Conservation (phyloP, 2,329 filamentous ascomycete genomes). For the Colletotrichum sidae region DNA sequence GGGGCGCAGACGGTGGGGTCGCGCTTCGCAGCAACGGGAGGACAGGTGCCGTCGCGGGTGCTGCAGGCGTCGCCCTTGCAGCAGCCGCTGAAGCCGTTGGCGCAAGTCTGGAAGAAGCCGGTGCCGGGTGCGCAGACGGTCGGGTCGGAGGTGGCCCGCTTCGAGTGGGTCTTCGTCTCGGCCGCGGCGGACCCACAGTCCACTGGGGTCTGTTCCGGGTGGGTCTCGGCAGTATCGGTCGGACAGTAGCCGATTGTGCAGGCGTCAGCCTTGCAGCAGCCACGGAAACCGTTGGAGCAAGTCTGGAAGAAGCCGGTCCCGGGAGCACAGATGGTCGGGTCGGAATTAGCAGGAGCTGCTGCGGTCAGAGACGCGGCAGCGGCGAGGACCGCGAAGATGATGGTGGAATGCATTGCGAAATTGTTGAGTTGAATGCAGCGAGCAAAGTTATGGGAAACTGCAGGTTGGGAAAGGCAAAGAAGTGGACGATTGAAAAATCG, state of each 20-base stretch:
- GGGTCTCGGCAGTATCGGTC: conserved; percentile 1
- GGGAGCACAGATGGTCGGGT: conserved; percentile 20
- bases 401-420: conserved; percentile 31
- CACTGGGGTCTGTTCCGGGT: too few species aligned
- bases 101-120: conserved; percentile 34
- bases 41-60: background rate
- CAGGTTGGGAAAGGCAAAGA: background rate
- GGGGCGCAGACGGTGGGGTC: conserved; percentile 24
- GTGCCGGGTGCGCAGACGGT: conserved; percentile 28
- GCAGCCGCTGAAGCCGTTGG: conserved; percentile 35
- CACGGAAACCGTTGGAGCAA: conserved; percentile 33
- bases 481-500: conserved; percentile 7
- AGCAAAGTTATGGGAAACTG: background rate
- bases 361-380: conserved; percentile 14
- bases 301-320: conserved; percentile 33
- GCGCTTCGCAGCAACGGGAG: background rate
- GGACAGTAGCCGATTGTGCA: conserved; percentile 25
- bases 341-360: conserved; percentile 4
- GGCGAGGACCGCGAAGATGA: conserved; percentile 17
- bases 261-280: conserved; percentile 31
- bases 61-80: conserved; percentile 29
- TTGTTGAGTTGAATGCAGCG: background rate
- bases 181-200: too few species aligned
- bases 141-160: background rate
- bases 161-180: background rate